Percentiles rank a stretch among this genome's conserved stretches.
Conservation (phyloP, 768 basidiomycete species). For the Collybia sp. region DNA sequence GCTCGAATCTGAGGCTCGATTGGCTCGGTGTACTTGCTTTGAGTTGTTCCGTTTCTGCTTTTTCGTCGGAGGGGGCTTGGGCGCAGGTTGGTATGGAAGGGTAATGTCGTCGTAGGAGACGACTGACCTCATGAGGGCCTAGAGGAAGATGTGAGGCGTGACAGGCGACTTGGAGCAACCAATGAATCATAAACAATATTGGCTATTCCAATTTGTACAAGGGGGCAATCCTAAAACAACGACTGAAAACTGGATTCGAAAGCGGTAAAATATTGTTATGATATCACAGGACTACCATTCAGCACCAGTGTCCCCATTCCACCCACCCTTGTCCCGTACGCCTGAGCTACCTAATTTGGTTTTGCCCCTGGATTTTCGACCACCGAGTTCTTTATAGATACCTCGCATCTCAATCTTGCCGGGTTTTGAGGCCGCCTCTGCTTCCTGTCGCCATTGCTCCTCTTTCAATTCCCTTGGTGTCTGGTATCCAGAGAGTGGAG, state of each 20-base stretch:
- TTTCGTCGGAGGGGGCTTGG: conserved; percentile 39
- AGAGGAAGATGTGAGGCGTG: no score
- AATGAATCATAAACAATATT: no score
- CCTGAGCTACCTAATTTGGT: conserved; percentile 64
- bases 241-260: no score
- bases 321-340: conserved; percentile 76
- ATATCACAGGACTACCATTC: conserved; percentile 12
- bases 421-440: conserved; percentile 47
- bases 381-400: conserved; percentile 87
- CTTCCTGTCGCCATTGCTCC: conserved; percentile 64
- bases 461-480: conserved; percentile 78
- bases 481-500: conserved; percentile 63
- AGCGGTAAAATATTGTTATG: no score
- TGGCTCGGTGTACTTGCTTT: conserved; percentile 33
- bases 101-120: conserved; percentile 67
- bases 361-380: conserved; percentile 76
- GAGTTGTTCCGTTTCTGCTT: conserved; percentile 46
- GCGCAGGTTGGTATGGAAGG: conserved; percentile 30
- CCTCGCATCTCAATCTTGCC: conserved; percentile 85
- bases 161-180: no score
- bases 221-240: no score
- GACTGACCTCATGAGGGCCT: conserved; percentile 28
- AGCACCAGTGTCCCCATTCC: conserved; percentile 36
- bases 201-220: no score
- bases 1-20: conserved; percentile 36